phyloP scores from a whole-genome alignment of 2,329 filamentous ascomycete species.

The Dothistroma septosporum region DNA sequence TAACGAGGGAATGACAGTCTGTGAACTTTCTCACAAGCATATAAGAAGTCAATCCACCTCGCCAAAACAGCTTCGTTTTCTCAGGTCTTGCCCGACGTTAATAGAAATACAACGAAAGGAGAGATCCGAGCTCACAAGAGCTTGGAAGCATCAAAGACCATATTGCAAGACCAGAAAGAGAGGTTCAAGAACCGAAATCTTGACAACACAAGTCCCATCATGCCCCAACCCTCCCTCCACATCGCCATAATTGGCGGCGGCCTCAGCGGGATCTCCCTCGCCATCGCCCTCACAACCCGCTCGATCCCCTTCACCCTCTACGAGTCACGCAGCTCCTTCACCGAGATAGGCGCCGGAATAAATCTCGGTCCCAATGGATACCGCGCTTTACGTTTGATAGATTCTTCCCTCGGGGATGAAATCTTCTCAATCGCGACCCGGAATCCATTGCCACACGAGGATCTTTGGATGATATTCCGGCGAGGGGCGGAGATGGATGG shows the following conservation, averaged over 20 bases:
- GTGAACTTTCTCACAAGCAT: too few species aligned
- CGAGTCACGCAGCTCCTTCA: constrained; percentile 47
- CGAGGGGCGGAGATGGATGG: constrained; percentile 31
- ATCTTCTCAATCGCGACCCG: constrained; percentile 38
- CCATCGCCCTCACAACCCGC: constrained; percentile 46
- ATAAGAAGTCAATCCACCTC: too few species aligned
- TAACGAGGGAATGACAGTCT: too few species aligned
- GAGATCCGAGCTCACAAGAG: too few species aligned
- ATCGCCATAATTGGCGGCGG: constrained; percentile 57
- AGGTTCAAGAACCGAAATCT: too few species aligned
- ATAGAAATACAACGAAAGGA: too few species aligned
- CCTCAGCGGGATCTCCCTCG: constrained; percentile 54
- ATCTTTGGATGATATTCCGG: constrained; percentile 41
- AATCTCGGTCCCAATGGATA: constrained; percentile 64
- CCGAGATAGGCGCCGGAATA: constrained; percentile 57
- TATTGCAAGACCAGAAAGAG: too few species aligned
- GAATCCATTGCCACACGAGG: constrained; percentile 36
- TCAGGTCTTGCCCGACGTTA: too few species aligned
- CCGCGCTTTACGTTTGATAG: constrained; percentile 86
- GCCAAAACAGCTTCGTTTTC: too few species aligned
- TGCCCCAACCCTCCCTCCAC: constrained; percentile 11
- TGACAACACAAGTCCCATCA: not conserved
- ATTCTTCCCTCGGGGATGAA: constrained; percentile 37
- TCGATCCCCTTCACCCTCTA: constrained; percentile 31
- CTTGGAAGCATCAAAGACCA: too few species aligned